phyloP scores from a whole-genome alignment of 2,329 filamentous ascomycete genomes.

The Sclerotinia borealis region DNA sequence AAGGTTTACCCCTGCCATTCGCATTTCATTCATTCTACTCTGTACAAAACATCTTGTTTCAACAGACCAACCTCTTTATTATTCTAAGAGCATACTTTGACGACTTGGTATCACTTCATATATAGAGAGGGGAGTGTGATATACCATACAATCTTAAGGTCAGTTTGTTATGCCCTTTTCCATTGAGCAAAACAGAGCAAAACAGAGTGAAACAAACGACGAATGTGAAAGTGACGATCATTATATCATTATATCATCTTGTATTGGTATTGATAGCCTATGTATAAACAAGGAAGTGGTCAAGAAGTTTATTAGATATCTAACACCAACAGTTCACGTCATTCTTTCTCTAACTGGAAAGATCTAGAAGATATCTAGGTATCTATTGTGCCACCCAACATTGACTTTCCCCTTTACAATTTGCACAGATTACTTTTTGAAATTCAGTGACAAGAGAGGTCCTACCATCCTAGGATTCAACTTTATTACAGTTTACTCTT shows the following conservation, averaged over 20 bases:
- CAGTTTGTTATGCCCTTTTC: background rate
- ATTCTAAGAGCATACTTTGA: too few relatives aligned
- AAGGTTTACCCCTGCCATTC: background rate
- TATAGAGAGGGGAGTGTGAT: background rate
- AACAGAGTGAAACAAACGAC: background rate
- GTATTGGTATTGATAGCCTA: background rate
- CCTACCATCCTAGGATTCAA: too few relatives aligned
- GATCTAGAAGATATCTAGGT: background rate
- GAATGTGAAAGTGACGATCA: background rate
- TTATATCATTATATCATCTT: background rate
- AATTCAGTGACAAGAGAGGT: background rate
- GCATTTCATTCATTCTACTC: background rate
- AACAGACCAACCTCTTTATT: slow-evolving; percentile 11
- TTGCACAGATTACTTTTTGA: background rate
- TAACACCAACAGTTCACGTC: background rate
- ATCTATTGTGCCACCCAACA: too few relatives aligned
- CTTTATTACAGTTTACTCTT: background rate
- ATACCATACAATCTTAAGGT: background rate
- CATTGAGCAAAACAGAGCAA: background rate
- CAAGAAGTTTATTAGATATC: too few relatives aligned
- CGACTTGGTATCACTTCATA: background rate
- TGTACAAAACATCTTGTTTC: slow-evolving; percentile 6
- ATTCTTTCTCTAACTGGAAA: background rate
- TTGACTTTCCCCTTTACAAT: background rate
- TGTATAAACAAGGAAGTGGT: background rate